These are phyloP conservation scores for Euphorbia tirucalli DNA, from an alignment of 345 rosid genomes.

Conservation along the genomic window DNA sequence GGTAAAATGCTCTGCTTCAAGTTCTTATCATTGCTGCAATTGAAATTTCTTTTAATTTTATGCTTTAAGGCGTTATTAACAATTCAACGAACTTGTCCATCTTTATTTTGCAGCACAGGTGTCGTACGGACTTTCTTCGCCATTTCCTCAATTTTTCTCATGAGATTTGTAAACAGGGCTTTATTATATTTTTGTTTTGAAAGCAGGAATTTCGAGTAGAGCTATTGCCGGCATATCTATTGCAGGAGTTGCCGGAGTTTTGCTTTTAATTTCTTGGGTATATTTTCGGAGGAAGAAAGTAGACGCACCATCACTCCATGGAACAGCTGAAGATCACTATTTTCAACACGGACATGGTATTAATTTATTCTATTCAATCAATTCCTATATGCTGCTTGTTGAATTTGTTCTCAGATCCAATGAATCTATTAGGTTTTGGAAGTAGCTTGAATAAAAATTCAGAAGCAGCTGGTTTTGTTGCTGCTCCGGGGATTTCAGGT, in stretches of 20 bases:
- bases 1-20: conserved; percentile 24
- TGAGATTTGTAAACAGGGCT: background rate
- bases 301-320: conserved; percentile 20
- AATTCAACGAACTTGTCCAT: conserved; percentile 8
- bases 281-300: conserved; percentile 26
- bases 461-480: conserved; percentile 22
- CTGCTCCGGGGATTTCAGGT: conserved; percentile 45
- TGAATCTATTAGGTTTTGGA: conserved; percentile 19
- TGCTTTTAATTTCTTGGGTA: conserved; percentile 17
- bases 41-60: background rate
- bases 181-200: conserved; percentile 11
- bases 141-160: conserved; percentile 7
- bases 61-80: too few species aligned
- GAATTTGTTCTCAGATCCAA: background rate
- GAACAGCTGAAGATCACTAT: conserved; percentile 24
- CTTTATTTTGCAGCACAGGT: conserved; percentile 41
- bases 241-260: conserved; percentile 31
- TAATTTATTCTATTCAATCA: background rate
- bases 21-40: background rate
- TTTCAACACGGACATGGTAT: conserved; percentile 26
- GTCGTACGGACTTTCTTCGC: conserved; percentile 22
- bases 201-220: conserved; percentile 37
- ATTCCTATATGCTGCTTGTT: too few species aligned
- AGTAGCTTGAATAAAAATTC: conserved; percentile 17
- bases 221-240: conserved; percentile 39